A percentile compares a stretch with the other conserved stretches of the same genome.
These are phyloP conservation scores for Trichoderma koningiopsis DNA, from an alignment of 2,329 filamentous ascomycete species.

Conservation along the genomic window DNA sequence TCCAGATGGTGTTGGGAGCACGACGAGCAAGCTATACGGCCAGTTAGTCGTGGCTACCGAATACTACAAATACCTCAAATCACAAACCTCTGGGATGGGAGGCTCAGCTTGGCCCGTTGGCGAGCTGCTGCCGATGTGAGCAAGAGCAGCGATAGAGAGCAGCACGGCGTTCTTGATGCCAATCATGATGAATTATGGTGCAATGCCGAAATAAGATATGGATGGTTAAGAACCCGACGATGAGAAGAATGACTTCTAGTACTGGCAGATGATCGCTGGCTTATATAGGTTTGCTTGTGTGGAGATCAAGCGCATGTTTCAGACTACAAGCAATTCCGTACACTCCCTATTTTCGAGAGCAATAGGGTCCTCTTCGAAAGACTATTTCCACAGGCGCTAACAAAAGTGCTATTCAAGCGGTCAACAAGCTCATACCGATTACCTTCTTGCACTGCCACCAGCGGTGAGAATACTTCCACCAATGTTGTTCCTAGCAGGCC, in stretches of 20 bases:
- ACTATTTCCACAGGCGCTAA: not conserved
- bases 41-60: not conserved
- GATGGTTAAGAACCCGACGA: not conserved
- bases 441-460: not conserved
- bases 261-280: not conserved
- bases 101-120: slow-evolving; percentile 7
- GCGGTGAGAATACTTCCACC: not conserved
- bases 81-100: slow-evolving; percentile 13
- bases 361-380: not conserved
- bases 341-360: not conserved
- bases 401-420: not conserved
- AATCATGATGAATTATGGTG: not conserved
- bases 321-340: not conserved
- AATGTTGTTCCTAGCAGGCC: not conserved
- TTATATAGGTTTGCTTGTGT: not conserved
- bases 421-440: not conserved
- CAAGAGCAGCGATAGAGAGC: slow-evolving; percentile 19
- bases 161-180: slow-evolving; percentile 9
- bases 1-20: slow-evolving; percentile 15
- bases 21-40: not conserved
- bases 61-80: not conserved
- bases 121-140: slow-evolving; percentile 13
- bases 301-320: not conserved
- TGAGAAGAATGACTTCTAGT: not conserved
- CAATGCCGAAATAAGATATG: not conserved